Evolutionary conservation across 768 basidiomycete genomes (phyloP).

Genomic region (Mycena amicta): DNA sequence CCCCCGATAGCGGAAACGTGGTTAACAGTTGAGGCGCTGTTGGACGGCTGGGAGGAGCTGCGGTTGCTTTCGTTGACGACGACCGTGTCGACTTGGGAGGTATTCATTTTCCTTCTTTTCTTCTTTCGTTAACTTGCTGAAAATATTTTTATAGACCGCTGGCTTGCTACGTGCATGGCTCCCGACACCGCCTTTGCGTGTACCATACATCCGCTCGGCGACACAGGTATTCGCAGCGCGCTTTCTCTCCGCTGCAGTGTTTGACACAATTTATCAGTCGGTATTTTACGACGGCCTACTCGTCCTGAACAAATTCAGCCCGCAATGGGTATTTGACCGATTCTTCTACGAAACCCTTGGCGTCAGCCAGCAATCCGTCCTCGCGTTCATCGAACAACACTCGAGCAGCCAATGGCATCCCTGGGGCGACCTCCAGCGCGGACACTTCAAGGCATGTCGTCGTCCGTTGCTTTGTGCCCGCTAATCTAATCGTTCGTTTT

Average conservation of each 20-base stretch:
- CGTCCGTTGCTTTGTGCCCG: background rate
- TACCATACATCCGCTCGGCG: conserved; percentile 65
- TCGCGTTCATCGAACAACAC: conserved; percentile 37
- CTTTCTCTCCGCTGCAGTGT: background rate
- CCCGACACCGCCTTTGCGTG: conserved; percentile 38
- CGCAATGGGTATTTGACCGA: conserved; percentile 59
- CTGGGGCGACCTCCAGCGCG: conserved; percentile 42
- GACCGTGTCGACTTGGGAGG: conserved; percentile 66
- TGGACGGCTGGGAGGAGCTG: conserved; percentile 62
- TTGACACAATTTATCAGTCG: conserved; percentile 40
- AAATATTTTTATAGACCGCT: conserved; percentile 37
- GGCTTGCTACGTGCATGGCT: conserved; percentile 56
- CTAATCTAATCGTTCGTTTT: conserved; percentile 7
- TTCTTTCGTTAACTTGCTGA: background rate
- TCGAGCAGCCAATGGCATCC: conserved; percentile 43
- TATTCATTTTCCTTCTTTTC: conserved; percentile 24
- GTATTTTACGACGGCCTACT: conserved; percentile 59
- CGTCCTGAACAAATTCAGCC: conserved; percentile 52
- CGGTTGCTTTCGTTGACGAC: conserved; percentile 45
- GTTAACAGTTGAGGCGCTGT: conserved; percentile 46
- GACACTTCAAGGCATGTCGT: conserved; percentile 43
- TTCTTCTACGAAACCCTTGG: conserved; percentile 69
- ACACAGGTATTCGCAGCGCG: conserved; percentile 67
- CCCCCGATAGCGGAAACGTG: conserved; percentile 55
- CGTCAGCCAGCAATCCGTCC: conserved; percentile 50